A percentile compares a stretch with the other conserved stretches of the same genome.
Evolutionary conservation across 2,329 filamentous ascomycete species (phyloP).

Genomic region (Fusarium sp.): DNA sequence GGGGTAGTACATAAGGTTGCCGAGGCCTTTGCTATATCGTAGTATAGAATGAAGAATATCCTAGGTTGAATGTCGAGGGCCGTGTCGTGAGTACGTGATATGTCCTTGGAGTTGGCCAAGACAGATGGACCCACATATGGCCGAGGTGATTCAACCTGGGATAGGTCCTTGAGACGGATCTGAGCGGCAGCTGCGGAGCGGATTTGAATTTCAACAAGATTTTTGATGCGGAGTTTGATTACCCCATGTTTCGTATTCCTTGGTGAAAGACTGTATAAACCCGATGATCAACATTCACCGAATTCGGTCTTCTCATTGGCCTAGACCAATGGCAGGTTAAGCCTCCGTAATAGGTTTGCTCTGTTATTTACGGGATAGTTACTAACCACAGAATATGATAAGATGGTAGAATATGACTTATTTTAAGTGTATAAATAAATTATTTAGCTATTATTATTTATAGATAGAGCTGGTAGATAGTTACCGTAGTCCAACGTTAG

Average conservation of each 20-base stretch:
- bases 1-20: not conserved
- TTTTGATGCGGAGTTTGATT: not conserved
- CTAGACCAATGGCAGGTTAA: too few relatives aligned
- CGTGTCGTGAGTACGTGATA: not conserved
- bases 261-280: not conserved
- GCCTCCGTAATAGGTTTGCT: too few relatives aligned
- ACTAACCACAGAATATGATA: too few relatives aligned
- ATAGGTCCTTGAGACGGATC: not conserved
- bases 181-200: not conserved
- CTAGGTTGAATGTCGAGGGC: not conserved
- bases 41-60: not conserved
- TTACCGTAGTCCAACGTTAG: too few relatives aligned
- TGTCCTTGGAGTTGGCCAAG: not conserved
- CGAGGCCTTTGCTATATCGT: not conserved
- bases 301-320: not conserved
- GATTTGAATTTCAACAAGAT: not conserved
- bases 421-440: too few relatives aligned
- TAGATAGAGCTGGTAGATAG: too few relatives aligned
- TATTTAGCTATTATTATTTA: too few relatives aligned
- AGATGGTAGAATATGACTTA: too few relatives aligned
- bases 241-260: not conserved
- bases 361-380: too few relatives aligned
- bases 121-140: not conserved
- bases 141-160: not conserved
- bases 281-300: not conserved